Evolutionary conservation across 1,284 basidiomycete genomes (phyloP), one percentile per base, ranked within the genome.

Genomic region (Phlebopus sp.): DNA sequence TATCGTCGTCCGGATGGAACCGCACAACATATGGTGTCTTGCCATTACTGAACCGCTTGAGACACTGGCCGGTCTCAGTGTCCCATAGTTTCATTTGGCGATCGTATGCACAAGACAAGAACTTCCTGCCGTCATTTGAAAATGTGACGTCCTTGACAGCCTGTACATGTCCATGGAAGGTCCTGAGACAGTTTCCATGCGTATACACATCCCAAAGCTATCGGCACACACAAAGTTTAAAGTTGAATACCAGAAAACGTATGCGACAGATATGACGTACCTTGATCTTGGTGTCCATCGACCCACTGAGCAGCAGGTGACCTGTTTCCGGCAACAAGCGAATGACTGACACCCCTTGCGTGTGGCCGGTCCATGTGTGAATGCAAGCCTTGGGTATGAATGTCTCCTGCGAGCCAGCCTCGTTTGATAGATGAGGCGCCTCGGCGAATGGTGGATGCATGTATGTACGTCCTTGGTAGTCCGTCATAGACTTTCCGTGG

Each of bases 221-320:
- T 31, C 46, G 21, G 37, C n/a, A 35, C 42, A 37, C 21, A 40
- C 4, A n/a, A 30, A 5, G 34, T 55, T 51, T 50, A 48, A 13
- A 37, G 46, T 42, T 45, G 15, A 43, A 35, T 37, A 14, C 15
- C 40, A 35, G n/a, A 34, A 37, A 49, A 31, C 5, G 2, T 17
- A n/a, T 18, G 41, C 19, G 21, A 30, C 15, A 14, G 23, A 0
- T 36, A 29, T 19, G 19, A 60, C 79, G 47, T 63, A 88, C 92
- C 78, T 99, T 99, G 73, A 99, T 92, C 68, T 97, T 96, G 8
- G 93, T 97, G 69, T 99, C 97, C 92, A 98, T 96, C 47, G 92
- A 95, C 1, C 87, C 94, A 62, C 90, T 95, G 50, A 99, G 80
- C 53, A 99, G 67, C 25, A 99, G 73, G 70, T 99, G 97, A 0